Evolutionary conservation across 176 grass and related monocot genomes (phyloP).

Genomic region (Avena insularis): DNA sequence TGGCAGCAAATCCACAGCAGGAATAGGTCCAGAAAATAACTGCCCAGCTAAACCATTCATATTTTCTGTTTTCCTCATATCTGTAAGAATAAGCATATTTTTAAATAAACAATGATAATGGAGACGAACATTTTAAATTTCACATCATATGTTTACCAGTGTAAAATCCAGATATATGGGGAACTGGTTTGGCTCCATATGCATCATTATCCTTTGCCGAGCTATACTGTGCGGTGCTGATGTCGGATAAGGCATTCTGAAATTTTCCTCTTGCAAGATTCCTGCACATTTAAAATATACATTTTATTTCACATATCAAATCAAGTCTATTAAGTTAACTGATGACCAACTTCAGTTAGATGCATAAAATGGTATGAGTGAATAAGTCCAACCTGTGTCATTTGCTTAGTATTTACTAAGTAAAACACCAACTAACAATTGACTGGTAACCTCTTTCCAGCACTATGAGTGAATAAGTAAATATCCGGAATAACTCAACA

Average conservation of each 20-base stretch:
- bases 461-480: slow-evolving; percentile 6
- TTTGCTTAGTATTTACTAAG: slow-evolving; percentile 9
- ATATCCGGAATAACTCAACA: background rate
- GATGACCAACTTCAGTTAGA: background rate
- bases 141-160: slow-evolving; percentile 52
- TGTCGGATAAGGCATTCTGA: slow-evolving; percentile 46
- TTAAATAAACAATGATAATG: slow-evolving; percentile 17
- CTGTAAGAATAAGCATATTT: slow-evolving; percentile 40
- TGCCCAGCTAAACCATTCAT: slow-evolving; percentile 54
- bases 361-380: background rate
- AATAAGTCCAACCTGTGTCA: background rate
- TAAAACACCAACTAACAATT: background rate
- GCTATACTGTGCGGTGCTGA: slow-evolving; percentile 28
- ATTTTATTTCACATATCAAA: slow-evolving; percentile 29
- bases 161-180: slow-evolving; percentile 66
- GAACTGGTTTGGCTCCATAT: slow-evolving; percentile 54
- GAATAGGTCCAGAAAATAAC: slow-evolving; percentile 39
- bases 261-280: slow-evolving; percentile 52
- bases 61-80: slow-evolving; percentile 27
- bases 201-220: slow-evolving; percentile 49
- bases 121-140: background rate
- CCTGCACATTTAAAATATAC: slow-evolving; percentile 52
- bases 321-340: background rate
- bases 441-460: background rate
- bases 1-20: slow-evolving; percentile 43